Base-by-base conservation (phyloP, 225 moss, liverwort and hornwort species). In the Bryoerythrophyllum caledonicum region DNA sequence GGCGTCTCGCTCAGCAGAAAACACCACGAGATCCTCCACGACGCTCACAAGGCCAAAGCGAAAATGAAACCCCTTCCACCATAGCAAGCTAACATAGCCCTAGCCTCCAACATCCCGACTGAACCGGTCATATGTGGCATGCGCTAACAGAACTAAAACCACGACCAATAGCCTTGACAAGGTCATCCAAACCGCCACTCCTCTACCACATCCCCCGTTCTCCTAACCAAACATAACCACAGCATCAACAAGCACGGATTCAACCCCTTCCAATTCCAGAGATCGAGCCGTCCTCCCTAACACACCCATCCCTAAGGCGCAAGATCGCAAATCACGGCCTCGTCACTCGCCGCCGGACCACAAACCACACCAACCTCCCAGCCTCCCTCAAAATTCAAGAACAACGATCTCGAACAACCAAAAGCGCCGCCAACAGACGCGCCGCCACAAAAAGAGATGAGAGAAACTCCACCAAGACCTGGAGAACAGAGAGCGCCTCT, bases 381-480 rank as follows among this genome's bases (percentile, higher is more conserved):
- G 23, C 16, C n/a, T 44, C 25, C 56, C 21, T 41, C 35, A 55
- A 77, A 68, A 32, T 74, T 65, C 61, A 53, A 65, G 26, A 54
- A 67, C 38, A 16, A 21, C 60, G 64, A 80, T 83, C 73, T 83
- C 76, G 19, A 73, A 24, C 57, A 69, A 76, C 75, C 44, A 28
- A 75, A 53, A 61, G 23, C 68, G 24, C 65, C 2, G 8, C 38
- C 58, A 66, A 24, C 23, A 24, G 23, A 40, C 6, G 23, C 64
- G 21, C 37, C 60, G 19, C 60, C 32, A 32, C 3, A 2, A 17
- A 14, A 21, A 16, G 61, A 38, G 38, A 10, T 0, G 4, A 49
- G 0, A 68, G n/a, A n/a, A n/a, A n/a, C n/a, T n/a, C n/a, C n/a
- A 56, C 8, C 57, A 38, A 1, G 32, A n/a, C n/a, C n/a, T n/a